Evolutionary conservation across 106 monocot genomes (phyloP).

Genomic region (Acanthochlamys bracteata): DNA sequence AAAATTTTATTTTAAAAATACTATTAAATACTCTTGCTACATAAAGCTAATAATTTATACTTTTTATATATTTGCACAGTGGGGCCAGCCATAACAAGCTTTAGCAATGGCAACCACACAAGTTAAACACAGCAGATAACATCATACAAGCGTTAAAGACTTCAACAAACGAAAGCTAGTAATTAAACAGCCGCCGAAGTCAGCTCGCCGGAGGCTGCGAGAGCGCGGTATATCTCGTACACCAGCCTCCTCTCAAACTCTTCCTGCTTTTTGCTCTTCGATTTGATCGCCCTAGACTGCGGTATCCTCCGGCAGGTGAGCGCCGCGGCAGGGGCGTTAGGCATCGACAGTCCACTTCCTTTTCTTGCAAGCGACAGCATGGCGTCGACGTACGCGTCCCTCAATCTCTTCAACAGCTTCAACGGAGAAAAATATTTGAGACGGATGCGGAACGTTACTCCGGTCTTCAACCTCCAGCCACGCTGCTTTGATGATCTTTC

Average conservation of each 20-base stretch:
- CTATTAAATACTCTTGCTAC: too few relatives aligned
- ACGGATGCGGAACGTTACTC: conserved; percentile 2
- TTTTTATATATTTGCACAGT: too few relatives aligned
- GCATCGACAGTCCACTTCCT: conserved; percentile 4
- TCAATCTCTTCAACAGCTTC: conserved; percentile 12
- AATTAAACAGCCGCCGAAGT: too few relatives aligned
- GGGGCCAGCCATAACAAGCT: too few relatives aligned
- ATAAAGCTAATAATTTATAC: too few relatives aligned
- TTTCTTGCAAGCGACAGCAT: conserved; percentile 34
- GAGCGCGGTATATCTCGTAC: conserved; percentile 38
- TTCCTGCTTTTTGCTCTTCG: neutral
- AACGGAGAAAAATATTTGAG: conserved; percentile 15
- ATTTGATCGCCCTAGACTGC: conserved; percentile 6
- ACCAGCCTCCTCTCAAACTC: conserved; percentile 35
- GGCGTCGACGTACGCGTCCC: conserved; percentile 30
- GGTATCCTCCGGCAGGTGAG: conserved; percentile 19
- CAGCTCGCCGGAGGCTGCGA: conserved; percentile 5
- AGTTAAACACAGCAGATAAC: too few relatives aligned
- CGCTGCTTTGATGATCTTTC: conserved; percentile 2
- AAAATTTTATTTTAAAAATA: too few relatives aligned
- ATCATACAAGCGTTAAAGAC: too few relatives aligned
- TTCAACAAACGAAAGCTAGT: too few relatives aligned
- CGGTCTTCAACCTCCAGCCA: neutral
- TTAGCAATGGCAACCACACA: too few relatives aligned
- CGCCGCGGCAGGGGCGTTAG: conserved; percentile 14